These are phyloP conservation scores for Wickerhamomyces bisporus DNA, from an alignment of 805 yeast species.

Conservation along the genomic window DNA sequence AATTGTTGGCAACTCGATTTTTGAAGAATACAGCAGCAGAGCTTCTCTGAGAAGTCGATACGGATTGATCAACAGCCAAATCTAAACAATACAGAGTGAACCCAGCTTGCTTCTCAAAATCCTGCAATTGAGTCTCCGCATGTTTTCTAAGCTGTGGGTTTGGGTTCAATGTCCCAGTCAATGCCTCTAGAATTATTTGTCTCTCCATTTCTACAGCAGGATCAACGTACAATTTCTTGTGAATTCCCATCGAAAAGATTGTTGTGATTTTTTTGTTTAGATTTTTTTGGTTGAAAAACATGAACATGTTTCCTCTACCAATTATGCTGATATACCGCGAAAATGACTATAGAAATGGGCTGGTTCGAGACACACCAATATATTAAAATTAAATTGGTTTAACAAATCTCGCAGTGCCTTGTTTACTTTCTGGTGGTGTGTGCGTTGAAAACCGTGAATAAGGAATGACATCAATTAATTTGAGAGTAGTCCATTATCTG, in stretches of 20 bases:
- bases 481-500: slow-evolving; percentile 18
- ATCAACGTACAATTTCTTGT: no score
- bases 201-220: no score
- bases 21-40: slow-evolving; percentile 69
- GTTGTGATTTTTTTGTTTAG: slow-evolving; percentile 9
- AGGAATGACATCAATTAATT: slow-evolving; percentile 9
- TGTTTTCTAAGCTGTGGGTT: slow-evolving; percentile 43
- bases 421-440: no score
- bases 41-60: slow-evolving; percentile 40
- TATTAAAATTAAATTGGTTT: no score
- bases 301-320: no score
- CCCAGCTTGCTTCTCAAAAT: slow-evolving; percentile 51
- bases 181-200: slow-evolving; percentile 41
- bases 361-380: no score
- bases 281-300: slow-evolving; percentile 21
- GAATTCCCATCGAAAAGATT: no score
- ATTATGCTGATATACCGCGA: no score
- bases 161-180: slow-evolving; percentile 52
- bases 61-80: slow-evolving; percentile 39
- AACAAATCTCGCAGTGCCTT: no score
- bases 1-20: slow-evolving; percentile 50
- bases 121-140: slow-evolving; percentile 47
- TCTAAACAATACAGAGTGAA: slow-evolving; percentile 51
- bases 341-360: no score
- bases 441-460: no score